phyloP scores from a whole-genome alignment of 495 filamentous ascomycete species.

The Tuber magnatum region DNA sequence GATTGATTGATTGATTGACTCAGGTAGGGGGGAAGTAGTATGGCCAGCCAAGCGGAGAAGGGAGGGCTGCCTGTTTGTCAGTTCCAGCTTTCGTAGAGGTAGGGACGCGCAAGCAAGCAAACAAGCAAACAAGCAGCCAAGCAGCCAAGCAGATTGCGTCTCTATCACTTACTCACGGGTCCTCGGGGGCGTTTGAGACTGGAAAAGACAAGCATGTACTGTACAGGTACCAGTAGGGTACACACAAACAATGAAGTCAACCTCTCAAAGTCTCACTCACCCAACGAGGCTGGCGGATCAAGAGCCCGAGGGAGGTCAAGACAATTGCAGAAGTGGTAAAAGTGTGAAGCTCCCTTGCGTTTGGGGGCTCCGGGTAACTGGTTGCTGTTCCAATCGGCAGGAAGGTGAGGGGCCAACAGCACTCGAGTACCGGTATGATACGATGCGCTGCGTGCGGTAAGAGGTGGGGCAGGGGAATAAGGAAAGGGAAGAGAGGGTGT shows the following conservation, averaged over 20 bases:
- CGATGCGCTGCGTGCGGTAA: no score
- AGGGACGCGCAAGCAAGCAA: not conserved
- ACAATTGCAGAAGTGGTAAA: not conserved
- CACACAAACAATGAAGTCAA: not conserved
- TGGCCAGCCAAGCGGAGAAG: constrained; percentile 1
- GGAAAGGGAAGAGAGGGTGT: not conserved
- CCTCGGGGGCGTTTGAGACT: not conserved
- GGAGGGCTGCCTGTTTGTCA: not conserved
- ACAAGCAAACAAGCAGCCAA: not conserved
- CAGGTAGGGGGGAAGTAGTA: not conserved
- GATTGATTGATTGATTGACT: not conserved
- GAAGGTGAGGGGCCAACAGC: not conserved
- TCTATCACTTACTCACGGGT: not conserved
- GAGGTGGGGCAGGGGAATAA: not conserved
- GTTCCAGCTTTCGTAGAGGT: not conserved
- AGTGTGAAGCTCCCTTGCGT: not conserved
- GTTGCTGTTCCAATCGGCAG: not conserved
- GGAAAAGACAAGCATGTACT: not conserved
- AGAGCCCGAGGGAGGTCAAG: not conserved
- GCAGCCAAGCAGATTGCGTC: not conserved
- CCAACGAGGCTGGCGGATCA: not conserved
- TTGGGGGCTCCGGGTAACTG: not conserved
- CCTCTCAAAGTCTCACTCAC: not conserved
- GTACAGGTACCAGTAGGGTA: not conserved
- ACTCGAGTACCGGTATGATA: not conserved